A percentile compares a stretch with the other conserved stretches of the same genome.
Evolutionary conservation across 768 basidiomycete genomes (phyloP).

Genomic region (Calocybe cyanea): DNA sequence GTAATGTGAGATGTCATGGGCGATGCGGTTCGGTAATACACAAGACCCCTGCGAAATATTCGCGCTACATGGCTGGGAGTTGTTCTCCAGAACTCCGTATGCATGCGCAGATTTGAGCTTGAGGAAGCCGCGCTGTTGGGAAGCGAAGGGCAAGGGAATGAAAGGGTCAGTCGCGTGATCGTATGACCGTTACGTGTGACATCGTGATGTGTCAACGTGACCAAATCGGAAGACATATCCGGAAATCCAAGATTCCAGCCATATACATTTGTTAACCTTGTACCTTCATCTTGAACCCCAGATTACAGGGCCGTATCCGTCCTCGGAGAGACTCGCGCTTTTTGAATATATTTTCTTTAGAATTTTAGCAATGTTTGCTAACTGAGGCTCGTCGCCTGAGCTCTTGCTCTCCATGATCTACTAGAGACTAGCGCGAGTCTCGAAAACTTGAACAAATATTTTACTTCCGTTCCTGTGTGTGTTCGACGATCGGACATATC

Average conservation of each 20-base stretch:
- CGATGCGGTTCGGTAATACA: not conserved
- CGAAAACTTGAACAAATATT: constrained; percentile 3
- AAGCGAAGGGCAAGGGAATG: constrained; percentile 12
- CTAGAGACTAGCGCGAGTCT: not conserved
- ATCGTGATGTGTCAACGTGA: constrained; percentile 10
- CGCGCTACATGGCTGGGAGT: constrained; percentile 38
- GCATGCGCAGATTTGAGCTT: constrained; percentile 36
- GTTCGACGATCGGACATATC: constrained; percentile 45
- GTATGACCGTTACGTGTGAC: not conserved
- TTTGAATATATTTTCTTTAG: not conserved
- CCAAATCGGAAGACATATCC: constrained; percentile 18
- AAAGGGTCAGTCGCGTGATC: not conserved
- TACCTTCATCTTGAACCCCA: constrained; percentile 13
- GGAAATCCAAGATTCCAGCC: constrained; percentile 6
- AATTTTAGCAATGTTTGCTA: too few species aligned
- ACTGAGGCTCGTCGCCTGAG: too few species aligned
- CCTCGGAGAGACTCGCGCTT: not conserved
- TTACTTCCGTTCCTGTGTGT: constrained; percentile 27
- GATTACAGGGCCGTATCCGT: not conserved
- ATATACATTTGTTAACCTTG: not conserved
- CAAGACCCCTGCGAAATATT: constrained; percentile 16
- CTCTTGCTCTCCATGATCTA: too few species aligned
- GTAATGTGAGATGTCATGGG: not conserved
- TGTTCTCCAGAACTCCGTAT: constrained; percentile 31
- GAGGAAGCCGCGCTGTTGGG: constrained; percentile 14